A percentile compares a stretch with the other conserved stretches of the same genome.
phyloP scores from a whole-genome alignment of 495 filamentous ascomycete genomes.

The Penicillium silybi region DNA sequence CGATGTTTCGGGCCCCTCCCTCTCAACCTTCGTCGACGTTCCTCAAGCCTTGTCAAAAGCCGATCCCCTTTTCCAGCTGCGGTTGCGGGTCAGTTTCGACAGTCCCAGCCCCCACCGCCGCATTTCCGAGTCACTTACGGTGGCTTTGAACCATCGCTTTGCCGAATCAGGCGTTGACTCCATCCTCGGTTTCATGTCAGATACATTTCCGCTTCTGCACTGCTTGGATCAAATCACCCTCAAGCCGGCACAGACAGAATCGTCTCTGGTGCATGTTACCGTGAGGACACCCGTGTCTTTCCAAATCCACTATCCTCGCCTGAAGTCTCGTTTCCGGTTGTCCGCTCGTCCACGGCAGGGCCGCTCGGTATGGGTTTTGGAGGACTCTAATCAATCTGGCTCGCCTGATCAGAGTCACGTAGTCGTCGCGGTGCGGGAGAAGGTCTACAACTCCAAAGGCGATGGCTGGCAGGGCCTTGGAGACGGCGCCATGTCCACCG shows the following conservation, averaged over 20 bases:
- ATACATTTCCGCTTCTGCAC: conserved; percentile 66
- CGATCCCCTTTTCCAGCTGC: conserved; percentile 28
- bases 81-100: conserved; percentile 47
- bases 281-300: conserved; percentile 42
- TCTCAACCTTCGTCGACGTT: conserved; percentile 20
- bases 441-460: conserved; percentile 40
- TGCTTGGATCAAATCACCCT: conserved; percentile 50
- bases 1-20: conserved; percentile 16
- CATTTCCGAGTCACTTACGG: conserved; percentile 59
- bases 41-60: conserved; percentile 17
- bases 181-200: conserved; percentile 49
- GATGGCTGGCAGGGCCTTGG: conserved; percentile 49
- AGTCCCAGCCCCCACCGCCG: conserved; percentile 71
- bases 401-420: conserved; percentile 14
- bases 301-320: conserved; percentile 39
- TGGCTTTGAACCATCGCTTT: conserved; percentile 53
- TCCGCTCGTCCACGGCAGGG: conserved; percentile 26
- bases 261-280: conserved; percentile 32
- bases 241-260: conserved; percentile 19
- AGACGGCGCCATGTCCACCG: conserved; percentile 38
- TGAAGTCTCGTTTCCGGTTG: conserved; percentile 37
- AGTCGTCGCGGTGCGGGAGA: conserved; percentile 22
- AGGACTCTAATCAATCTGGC: conserved; percentile 23
- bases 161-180: conserved; percentile 48
- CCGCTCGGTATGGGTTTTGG: conserved; percentile 40